Percentiles rank a stretch among this genome's conserved stretches.
phyloP scores from a whole-genome alignment of 2,329 filamentous ascomycete genomes.

The Colletotrichum navitas region DNA sequence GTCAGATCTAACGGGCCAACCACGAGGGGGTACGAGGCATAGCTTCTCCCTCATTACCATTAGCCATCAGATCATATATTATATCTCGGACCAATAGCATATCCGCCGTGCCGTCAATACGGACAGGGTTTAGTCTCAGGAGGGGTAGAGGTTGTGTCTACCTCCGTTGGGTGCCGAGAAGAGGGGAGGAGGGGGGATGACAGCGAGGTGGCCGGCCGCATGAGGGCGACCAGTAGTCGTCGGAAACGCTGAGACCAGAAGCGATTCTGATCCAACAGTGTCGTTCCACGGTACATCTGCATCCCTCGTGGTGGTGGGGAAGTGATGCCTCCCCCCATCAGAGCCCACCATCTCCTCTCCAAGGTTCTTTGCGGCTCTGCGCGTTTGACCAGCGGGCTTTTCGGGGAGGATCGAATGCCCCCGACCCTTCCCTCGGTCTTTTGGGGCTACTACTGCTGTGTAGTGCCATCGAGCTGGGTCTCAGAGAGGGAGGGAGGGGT shows the following conservation, averaged over 20 bases:
- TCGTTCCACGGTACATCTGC: background rate
- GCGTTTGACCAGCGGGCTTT: background rate
- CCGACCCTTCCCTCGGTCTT: background rate
- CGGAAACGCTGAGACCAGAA: conserved; percentile 1
- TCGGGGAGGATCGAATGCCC: conserved; percentile 16
- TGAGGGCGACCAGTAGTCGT: conserved; percentile 7
- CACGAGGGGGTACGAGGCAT: background rate
- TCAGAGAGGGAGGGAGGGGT: background rate
- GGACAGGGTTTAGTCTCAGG: background rate
- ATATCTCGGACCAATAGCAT: conserved; percentile 24
- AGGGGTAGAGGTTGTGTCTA: background rate
- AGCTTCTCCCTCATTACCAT: background rate
- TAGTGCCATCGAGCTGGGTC: background rate
- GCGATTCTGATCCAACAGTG: conserved; percentile 9
- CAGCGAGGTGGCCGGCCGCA: conserved; percentile 1
- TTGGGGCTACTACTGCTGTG: conserved; percentile 8
- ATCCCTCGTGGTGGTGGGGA: conserved; percentile 12
- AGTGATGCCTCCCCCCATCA: background rate
- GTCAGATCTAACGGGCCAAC: background rate
- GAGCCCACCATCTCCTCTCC: background rate
- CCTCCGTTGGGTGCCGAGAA: background rate
- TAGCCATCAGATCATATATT: conserved; percentile 19
- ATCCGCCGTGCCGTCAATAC: background rate
- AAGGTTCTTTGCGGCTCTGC: conserved; percentile 2
- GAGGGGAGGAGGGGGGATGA: background rate